phyloP scores from a whole-genome alignment of 1,284 basidiomycete genomes.

The Pyrrhoderma noxium region DNA sequence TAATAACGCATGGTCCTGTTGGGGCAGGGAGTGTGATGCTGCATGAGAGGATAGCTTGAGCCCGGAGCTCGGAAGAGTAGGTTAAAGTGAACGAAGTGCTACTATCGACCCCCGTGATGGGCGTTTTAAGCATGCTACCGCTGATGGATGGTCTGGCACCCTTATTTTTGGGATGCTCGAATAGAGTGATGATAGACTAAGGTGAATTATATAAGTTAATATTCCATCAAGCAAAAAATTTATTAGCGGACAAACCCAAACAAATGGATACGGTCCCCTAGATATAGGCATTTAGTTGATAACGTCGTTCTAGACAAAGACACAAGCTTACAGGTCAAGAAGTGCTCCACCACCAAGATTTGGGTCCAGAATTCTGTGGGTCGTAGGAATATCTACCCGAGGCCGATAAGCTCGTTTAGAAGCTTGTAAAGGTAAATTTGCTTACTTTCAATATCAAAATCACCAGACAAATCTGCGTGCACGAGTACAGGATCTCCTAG shows the following conservation, averaged over 20 bases:
- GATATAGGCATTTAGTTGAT: neutral
- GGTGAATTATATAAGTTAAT: neutral
- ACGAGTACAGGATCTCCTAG: slow-evolving; percentile 59
- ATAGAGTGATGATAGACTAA: slow-evolving; percentile 70
- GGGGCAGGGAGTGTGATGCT: slow-evolving; percentile 45
- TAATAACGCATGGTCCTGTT: slow-evolving; percentile 32
- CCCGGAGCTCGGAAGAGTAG: slow-evolving; percentile 49
- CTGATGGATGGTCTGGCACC: slow-evolving; percentile 47
- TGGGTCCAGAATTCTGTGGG: slow-evolving; percentile 77
- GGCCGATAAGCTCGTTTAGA: neutral
- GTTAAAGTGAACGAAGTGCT: slow-evolving; percentile 72
- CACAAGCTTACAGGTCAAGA: slow-evolving; percentile 62
- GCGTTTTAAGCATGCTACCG: slow-evolving; percentile 65
- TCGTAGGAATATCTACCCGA: slow-evolving; percentile 49
- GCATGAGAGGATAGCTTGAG: slow-evolving; percentile 62
- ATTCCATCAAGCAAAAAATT: neutral
- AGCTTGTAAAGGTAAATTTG: slow-evolving; percentile 15
- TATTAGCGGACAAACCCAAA: slow-evolving; percentile 57
- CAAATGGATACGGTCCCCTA: slow-evolving; percentile 76
- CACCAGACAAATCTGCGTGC: slow-evolving; percentile 66
- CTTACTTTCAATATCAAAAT: slow-evolving; percentile 69
- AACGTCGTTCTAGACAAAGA: neutral
- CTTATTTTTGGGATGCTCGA: slow-evolving; percentile 70
- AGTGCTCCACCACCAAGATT: slow-evolving; percentile 78
- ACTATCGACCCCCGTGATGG: slow-evolving; percentile 72